Evolutionary conservation across 441 rosid genomes (phyloP).

Genomic region (Francoa sonchifolia): DNA sequence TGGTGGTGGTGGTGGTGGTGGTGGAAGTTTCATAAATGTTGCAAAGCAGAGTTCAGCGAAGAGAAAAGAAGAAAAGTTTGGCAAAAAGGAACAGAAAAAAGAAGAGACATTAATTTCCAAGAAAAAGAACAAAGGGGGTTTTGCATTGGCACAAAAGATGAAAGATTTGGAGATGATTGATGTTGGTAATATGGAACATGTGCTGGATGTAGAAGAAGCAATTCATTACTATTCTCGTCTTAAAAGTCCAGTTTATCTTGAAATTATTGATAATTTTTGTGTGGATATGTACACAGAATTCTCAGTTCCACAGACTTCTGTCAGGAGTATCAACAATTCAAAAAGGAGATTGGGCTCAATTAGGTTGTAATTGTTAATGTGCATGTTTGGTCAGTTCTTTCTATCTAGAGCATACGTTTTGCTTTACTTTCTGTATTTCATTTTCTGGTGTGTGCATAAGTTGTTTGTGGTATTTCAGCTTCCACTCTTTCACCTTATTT

Average conservation of each 20-base stretch:
- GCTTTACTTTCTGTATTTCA: no score
- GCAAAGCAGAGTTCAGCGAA: slow-evolving; percentile 12
- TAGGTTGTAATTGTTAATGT: slow-evolving; percentile 23
- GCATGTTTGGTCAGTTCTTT: slow-evolving; percentile 7
- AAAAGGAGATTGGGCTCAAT: slow-evolving; percentile 33
- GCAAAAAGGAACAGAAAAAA: slow-evolving; percentile 22
- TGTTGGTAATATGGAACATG: slow-evolving; percentile 58
- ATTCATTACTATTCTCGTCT: slow-evolving; percentile 78
- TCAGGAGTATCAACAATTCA: slow-evolving; percentile 22
- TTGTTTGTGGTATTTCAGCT: no score
- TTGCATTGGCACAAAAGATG: slow-evolving; percentile 54
- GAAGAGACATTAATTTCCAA: no score
- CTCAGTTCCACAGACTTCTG: slow-evolving; percentile 33
- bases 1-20: no score
- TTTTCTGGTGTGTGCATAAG: no score
- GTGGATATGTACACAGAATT: slow-evolving; percentile 54
- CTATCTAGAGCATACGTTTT: no score
- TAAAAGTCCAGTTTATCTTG: slow-evolving; percentile 63
- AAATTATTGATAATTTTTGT: slow-evolving; percentile 70
- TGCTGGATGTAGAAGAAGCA: slow-evolving; percentile 85
- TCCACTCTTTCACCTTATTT: no score
- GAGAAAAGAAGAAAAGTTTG: slow-evolving; percentile 15
- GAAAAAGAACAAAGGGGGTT: no score
- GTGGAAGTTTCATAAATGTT: slow-evolving; percentile 10
- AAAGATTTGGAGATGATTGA: slow-evolving; percentile 63